Evolutionary conservation across 1,284 basidiomycete genomes (phyloP), one percentile per base, ranked within the genome.

Genomic region (Ceratobasidium sp.): DNA sequence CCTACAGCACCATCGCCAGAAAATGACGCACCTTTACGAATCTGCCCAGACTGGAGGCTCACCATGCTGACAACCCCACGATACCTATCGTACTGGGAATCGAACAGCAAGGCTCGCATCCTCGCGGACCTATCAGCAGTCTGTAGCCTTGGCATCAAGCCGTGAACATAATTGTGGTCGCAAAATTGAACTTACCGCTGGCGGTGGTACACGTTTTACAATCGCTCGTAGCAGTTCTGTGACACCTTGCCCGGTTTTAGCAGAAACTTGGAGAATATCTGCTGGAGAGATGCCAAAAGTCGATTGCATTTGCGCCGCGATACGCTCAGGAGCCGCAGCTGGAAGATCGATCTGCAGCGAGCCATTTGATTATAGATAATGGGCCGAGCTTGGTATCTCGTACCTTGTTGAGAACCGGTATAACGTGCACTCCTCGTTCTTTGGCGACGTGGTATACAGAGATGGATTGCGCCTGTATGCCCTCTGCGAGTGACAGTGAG

Each of bases 381-480:
- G 78, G 77, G 7, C 78, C 77, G 6, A 79, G 2, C 22, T 14
- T 71, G 82, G 46, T 27, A 7, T 16, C 51, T 27, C 24, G 5
- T 65, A 93, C 93, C 88, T 99, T 99, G 85, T 98, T 99, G 64
- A 98, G 85, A 22, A 98, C 92, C 1, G 97, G 95, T 51, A 99
- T 92, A 71, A 99, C 92, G 46, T 87, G 90, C 24, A 98, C 84
- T 0, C 92, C 90, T 62, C 91, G 87, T 80, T 96, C 93, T 79
- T 87, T 86, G 0, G 96, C 96, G 69, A 93, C 89, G 78, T 97
- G 93, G 79, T 93, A 97, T 5, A 99, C 98, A 0, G 95, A 97
- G 74, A 99, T 91, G 5, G 96, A 95, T 82, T 99, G 98, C 0
- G 98, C 97, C 83, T 99, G 98, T 5, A 99, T 91, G 14, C 97